These are phyloP conservation scores for Thelonectria olida DNA, from an alignment of 2,329 filamentous ascomycete species.

Conservation along the genomic window DNA sequence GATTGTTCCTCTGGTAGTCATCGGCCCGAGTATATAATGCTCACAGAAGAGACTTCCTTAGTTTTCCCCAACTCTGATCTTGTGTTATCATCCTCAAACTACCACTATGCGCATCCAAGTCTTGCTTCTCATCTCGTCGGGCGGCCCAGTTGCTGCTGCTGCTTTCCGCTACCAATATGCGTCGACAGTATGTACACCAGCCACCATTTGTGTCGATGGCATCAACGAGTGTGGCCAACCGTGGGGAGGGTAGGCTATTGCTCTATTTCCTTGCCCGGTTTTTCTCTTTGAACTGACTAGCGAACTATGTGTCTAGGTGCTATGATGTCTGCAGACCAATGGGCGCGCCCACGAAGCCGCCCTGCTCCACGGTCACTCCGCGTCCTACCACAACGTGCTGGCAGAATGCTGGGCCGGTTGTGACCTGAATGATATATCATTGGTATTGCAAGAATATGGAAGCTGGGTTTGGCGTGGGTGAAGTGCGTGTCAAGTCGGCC, in stretches of 20 bases:
- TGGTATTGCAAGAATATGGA: too few species aligned
- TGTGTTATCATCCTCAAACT: neutral
- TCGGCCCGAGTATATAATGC: too few species aligned
- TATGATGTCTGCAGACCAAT: conserved; percentile 42
- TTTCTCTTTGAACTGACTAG: neutral
- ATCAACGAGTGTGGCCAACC: conserved; percentile 39
- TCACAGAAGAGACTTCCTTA: neutral
- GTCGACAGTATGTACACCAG: conserved; percentile 1
- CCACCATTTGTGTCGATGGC: conserved; percentile 39
- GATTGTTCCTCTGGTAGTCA: neutral
- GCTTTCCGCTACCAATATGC: conserved; percentile 10
- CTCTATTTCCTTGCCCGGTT: neutral
- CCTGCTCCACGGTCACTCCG: conserved; percentile 21
- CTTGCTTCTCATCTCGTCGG: conserved; percentile 12
- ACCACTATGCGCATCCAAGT: conserved; percentile 24
- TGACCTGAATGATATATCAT: too few species aligned
- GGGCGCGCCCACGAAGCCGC: conserved; percentile 28
- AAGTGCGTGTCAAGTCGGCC: too few species aligned
- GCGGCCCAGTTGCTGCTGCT: conserved; percentile 18
- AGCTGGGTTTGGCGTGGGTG: too few species aligned
- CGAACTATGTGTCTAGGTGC: conserved; percentile 35
- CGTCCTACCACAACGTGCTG: neutral
- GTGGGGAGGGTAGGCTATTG: conserved; percentile 40
- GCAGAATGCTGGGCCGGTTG: neutral
- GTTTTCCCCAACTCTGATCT: neutral